A percentile compares a stretch with the other conserved stretches of the same genome.
These are phyloP conservation scores for Ilyonectria destructans DNA, from an alignment of 2,329 filamentous ascomycete genomes.

Conservation along the genomic window DNA sequence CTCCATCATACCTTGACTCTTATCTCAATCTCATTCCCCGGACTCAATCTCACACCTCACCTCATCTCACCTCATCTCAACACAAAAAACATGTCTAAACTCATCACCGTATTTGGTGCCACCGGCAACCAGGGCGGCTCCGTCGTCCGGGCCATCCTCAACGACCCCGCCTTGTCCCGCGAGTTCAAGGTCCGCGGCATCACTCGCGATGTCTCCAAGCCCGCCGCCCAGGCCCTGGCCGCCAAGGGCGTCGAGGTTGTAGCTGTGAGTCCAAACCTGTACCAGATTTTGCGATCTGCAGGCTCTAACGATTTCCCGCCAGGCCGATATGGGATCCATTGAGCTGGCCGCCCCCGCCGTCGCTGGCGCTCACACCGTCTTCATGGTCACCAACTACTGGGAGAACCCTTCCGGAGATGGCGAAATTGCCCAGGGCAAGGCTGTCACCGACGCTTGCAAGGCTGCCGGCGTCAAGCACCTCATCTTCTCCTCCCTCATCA, in stretches of 20 bases:
- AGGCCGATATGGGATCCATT: constrained; percentile 61
- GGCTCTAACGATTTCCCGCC: constrained; percentile 7
- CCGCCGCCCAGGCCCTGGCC: constrained; percentile 57
- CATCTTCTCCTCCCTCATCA: constrained; percentile 63
- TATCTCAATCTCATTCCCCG: constrained; percentile 1
- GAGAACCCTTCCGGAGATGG: constrained; percentile 53
- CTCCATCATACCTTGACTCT: not conserved
- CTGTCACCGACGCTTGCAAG: constrained; percentile 63
- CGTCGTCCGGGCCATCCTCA: constrained; percentile 62
- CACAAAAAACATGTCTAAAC: constrained; percentile 54
- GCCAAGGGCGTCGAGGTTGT: constrained; percentile 62
- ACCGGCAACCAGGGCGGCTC: constrained; percentile 67
- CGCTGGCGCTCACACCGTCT: constrained; percentile 61
- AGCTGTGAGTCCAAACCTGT: constrained; percentile 43
- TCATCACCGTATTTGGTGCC: constrained; percentile 64
- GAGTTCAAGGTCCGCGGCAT: constrained; percentile 64
- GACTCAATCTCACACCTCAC: constrained; percentile 3
- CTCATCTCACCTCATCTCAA: not conserved
- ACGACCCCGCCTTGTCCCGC: constrained; percentile 61
- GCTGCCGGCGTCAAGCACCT: constrained; percentile 62
- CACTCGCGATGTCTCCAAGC: constrained; percentile 62
- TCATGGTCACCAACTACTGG: constrained; percentile 60
- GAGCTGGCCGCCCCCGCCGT: constrained; percentile 57
- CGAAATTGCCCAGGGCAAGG: constrained; percentile 61
- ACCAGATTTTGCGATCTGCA: not conserved